These are phyloP conservation scores for Fusarium chaquense DNA, from an alignment of 2,329 filamentous ascomycete species.

Conservation along the genomic window DNA sequence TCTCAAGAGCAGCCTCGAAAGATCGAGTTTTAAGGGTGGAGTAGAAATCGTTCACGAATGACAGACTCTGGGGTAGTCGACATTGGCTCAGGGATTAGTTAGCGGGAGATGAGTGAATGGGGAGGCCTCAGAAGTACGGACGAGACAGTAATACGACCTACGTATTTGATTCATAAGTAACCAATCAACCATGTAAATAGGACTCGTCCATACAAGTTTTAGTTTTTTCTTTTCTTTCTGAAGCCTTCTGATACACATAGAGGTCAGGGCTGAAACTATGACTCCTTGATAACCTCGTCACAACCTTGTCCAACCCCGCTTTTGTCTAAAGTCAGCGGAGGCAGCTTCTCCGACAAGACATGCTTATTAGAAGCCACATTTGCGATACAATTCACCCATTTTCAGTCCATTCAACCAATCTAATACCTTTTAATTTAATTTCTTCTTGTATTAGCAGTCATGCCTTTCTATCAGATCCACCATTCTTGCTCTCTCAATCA, in stretches of 20 bases:
- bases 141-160: background rate
- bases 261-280: background rate
- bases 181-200: background rate
- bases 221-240: background rate
- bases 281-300: background rate
- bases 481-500: slow-evolving; percentile 27
- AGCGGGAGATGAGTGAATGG: background rate
- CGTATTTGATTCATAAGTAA: background rate
- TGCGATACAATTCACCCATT: background rate
- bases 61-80: too few relatives aligned
- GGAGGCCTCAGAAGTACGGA: background rate
- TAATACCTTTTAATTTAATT: background rate
- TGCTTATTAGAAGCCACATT: background rate
- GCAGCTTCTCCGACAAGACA: background rate
- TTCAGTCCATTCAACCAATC: background rate
- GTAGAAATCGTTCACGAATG: too few relatives aligned
- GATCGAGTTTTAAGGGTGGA: too few relatives aligned
- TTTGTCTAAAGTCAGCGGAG: background rate
- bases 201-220: background rate
- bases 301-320: slow-evolving; percentile 8
- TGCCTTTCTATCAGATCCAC: slow-evolving; percentile 39
- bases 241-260: background rate
- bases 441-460: background rate
- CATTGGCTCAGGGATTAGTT: too few relatives aligned
- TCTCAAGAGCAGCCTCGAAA: too few relatives aligned